Evolutionary conservation across 306 rosid genomes (phyloP).

Genomic region (Trifolium dubium): DNA sequence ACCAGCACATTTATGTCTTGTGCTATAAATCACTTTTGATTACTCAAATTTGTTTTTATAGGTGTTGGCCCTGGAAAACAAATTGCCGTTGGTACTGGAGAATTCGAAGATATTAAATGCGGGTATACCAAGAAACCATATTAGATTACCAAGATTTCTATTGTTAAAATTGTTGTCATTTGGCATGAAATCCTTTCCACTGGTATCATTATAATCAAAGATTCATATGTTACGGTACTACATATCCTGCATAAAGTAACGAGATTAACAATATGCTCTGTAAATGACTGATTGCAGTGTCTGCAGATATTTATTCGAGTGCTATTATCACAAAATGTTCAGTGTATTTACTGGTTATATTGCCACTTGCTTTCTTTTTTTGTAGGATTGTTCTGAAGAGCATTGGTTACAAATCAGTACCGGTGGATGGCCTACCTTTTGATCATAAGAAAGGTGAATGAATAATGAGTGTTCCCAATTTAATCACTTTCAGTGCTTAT

Average conservation of each 20-base stretch:
- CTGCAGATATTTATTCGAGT: constrained; percentile 6
- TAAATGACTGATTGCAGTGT: constrained; percentile 34
- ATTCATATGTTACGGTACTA: constrained; percentile 21
- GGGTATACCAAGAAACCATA: constrained; percentile 54
- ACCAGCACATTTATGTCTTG: constrained; percentile 14
- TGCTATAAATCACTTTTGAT: constrained; percentile 31
- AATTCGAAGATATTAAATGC: constrained; percentile 78
- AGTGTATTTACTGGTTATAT: constrained; percentile 8
- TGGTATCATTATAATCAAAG: constrained; percentile 17
- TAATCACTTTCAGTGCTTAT: constrained; percentile 5
- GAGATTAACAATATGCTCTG: constrained; percentile 21
- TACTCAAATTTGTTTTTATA: constrained; percentile 47
- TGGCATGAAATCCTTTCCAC: constrained; percentile 30
- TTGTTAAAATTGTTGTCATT: constrained; percentile 28
- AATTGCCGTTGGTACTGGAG: constrained; percentile 74
- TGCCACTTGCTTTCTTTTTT: constrained; percentile 36
- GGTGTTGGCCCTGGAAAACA: constrained; percentile 76
- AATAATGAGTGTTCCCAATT: constrained; percentile 8
- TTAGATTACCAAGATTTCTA: constrained; percentile 15
- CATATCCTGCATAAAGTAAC: constrained; percentile 8
- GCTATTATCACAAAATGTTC: constrained; percentile 24
- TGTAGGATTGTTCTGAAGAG: constrained; percentile 88
- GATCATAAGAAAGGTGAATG: constrained; percentile 76
- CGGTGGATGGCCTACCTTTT: constrained; percentile 83
- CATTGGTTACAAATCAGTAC: constrained; percentile 92